Conservation (phyloP, 805 yeast genomes). For the Cyberlindnera misumaiensis region DNA sequence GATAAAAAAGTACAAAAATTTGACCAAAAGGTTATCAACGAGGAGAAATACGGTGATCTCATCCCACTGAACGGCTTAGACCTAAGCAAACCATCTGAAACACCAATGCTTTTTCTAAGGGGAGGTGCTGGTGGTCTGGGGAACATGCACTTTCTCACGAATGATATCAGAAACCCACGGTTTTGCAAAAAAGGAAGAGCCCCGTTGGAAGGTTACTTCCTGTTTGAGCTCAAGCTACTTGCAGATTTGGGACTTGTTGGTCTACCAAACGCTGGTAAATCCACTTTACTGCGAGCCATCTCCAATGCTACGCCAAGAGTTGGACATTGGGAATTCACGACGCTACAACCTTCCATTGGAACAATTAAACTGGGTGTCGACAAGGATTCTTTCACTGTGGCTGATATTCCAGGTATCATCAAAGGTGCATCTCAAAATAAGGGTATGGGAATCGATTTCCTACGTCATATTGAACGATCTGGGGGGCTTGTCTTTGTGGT, state of each 20-base stretch:
- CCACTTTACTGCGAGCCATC: slow-evolving; percentile 79
- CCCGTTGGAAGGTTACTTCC: slow-evolving; percentile 58
- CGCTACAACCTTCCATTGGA: slow-evolving; percentile 87
- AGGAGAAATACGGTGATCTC: slow-evolving; percentile 57
- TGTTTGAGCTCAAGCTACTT: slow-evolving; percentile 77
- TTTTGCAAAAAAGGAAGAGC: slow-evolving; percentile 77
- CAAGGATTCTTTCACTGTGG: slow-evolving; percentile 72
- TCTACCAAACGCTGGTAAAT: slow-evolving; percentile 94
- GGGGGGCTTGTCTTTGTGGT: slow-evolving; percentile 85
- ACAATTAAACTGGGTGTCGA: slow-evolving; percentile 67
- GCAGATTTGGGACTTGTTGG: slow-evolving; percentile 96
- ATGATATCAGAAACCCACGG: slow-evolving; percentile 80
- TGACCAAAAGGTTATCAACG: slow-evolving; percentile 50
- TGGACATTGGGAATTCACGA: slow-evolving; percentile 97
- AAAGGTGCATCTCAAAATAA: slow-evolving; percentile 78
- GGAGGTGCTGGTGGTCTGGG: slow-evolving; percentile 97
- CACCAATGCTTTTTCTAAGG: slow-evolving; percentile 61
- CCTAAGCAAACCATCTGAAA: slow-evolving; percentile 48
- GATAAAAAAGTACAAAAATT: slow-evolving; percentile 56
- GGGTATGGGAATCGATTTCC: slow-evolving; percentile 91
- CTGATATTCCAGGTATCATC: slow-evolving; percentile 95
- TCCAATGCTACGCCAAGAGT: slow-evolving; percentile 85
- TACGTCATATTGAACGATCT: slow-evolving; percentile 88
- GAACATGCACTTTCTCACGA: slow-evolving; percentile 88
- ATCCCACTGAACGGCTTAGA: slow-evolving; percentile 85